Evolutionary conservation across 352 stramenopile genomes (phyloP).

Genomic region (Pythium folliculosum): DNA sequence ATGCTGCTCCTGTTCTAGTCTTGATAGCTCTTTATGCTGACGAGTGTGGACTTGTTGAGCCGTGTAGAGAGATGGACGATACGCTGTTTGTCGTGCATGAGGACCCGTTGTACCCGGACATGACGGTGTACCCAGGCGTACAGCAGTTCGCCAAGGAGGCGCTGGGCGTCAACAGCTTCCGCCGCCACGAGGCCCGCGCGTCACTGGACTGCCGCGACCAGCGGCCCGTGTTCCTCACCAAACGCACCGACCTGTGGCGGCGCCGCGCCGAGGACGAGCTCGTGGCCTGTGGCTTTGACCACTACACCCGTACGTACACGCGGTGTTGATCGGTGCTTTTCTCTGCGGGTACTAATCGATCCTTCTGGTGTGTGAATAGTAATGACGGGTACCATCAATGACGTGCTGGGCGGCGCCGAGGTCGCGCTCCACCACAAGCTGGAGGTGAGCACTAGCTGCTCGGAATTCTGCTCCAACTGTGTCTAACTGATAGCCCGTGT

Average conservation of each 20-base stretch:
- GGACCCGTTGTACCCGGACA: conserved; percentile 66
- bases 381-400: conserved; percentile 18
- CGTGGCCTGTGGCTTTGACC: conserved; percentile 16
- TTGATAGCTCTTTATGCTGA: not conserved
- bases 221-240: conserved; percentile 24
- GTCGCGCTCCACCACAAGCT: conserved; percentile 54
- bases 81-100: conserved; percentile 68
- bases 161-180: conserved; percentile 36
- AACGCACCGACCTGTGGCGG: conserved; percentile 20
- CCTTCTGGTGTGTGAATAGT: not conserved
- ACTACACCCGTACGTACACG: conserved; percentile 20
- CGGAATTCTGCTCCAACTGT: not conserved
- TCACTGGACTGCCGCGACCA: conserved; percentile 24
- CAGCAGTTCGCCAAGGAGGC: conserved; percentile 81
- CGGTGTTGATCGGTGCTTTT: not conserved
- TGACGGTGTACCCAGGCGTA: conserved; percentile 78
- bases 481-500: not conserved
- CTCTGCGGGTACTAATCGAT: no score
- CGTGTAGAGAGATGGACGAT: conserved; percentile 71
- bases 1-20: not conserved
- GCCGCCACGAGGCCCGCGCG: conserved; percentile 35
- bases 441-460: conserved; percentile 27
- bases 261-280: conserved; percentile 20
- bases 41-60: not conserved
- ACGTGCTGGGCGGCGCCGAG: conserved; percentile 16